A percentile compares a stretch with the other conserved stretches of the same genome.
Evolutionary conservation across 23 red algal genomes (phyloP).

Genomic region (Porphyridium purpureum): DNA sequence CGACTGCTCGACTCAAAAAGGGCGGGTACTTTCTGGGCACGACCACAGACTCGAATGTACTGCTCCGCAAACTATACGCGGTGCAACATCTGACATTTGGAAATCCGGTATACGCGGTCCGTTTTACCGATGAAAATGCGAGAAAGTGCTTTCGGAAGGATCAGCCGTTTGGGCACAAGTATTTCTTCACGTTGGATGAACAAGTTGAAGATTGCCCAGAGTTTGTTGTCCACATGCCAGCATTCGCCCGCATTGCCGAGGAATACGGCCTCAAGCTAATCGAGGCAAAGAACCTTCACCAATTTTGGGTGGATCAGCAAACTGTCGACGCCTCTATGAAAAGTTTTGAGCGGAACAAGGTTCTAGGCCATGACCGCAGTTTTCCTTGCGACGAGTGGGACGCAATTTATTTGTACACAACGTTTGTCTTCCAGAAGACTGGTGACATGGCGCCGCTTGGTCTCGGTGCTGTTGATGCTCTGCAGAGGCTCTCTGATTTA

Average conservation of each 20-base stretch:
- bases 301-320: slow-evolving; percentile 31
- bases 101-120: slow-evolving; percentile 40
- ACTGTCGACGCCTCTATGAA: background rate
- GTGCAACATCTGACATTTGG: slow-evolving; percentile 24
- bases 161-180: slow-evolving; percentile 65
- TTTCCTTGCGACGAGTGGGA: slow-evolving; percentile 82
- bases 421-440: slow-evolving; percentile 75
- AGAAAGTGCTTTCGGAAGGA: background rate
- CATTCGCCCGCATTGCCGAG: slow-evolving; percentile 33
- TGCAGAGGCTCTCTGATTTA: no score
- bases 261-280: slow-evolving; percentile 77
- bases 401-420: slow-evolving; percentile 75
- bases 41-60: slow-evolving; percentile 76
- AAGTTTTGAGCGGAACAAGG: slow-evolving; percentile 23
- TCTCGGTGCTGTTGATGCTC: no score
- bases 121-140: slow-evolving; percentile 39
- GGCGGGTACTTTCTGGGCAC: slow-evolving; percentile 98
- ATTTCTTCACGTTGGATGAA: slow-evolving; percentile 68
- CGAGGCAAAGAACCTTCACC: slow-evolving; percentile 68
- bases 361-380: slow-evolving; percentile 27
- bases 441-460: no score
- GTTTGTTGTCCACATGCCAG: slow-evolving; percentile 75
- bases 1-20: slow-evolving; percentile 49
- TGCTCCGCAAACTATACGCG: slow-evolving; percentile 71
- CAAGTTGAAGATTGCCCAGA: slow-evolving; percentile 79